Evolutionary conservation across 108 stramenopile species (phyloP), one percentile per base, ranked within the genome.

Genomic region (Cyclotella distinguenda): DNA sequence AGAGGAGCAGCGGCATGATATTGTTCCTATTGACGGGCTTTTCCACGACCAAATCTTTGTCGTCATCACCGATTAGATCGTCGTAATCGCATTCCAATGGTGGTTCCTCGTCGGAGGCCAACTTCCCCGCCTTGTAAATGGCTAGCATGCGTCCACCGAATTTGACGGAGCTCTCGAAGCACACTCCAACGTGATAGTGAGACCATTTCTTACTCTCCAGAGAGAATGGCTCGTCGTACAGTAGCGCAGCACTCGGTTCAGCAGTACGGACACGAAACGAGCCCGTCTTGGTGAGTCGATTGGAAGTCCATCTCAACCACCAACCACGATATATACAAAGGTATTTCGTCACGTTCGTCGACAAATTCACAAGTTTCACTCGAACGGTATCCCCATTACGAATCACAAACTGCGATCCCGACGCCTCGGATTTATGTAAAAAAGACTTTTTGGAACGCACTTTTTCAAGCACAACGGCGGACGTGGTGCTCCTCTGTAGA

Each of bases 251-350:
- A 30, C 55, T 56, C 10, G 50, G 19, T 6, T 80, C 82, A 57
- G 74, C 46, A 0, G 83, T 81, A 21, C 60, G 66, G 31, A 92
- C 81, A 22, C 60, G 73, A 42, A 92, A 92, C 16, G 66, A 82
- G 13, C 84, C 82, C 65, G 82, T 92, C 50, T 87, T 89, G 8
- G 63, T 74, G 11, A 84, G 84, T 15, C 66, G 60, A n/a, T 75
- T 72, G 4, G 82, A 63, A 12, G 86, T 86, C 96, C 96, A 96
- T 50, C 86, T 85, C 45, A 96, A 76, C 90, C 88, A 94, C 96
- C 96, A 96, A 15, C 92, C 96, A 3, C 84, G 77, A 66, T 94
- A 88, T 55, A 90, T 83, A 8, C 84, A 78, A 49, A 96, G 74
- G 53, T 87, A 96, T 43, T 80, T 82, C 10, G 84, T 72, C 25